Base-by-base conservation (phyloP, 768 basidiomycete species). In the Gymnopilus junonius region DNA sequence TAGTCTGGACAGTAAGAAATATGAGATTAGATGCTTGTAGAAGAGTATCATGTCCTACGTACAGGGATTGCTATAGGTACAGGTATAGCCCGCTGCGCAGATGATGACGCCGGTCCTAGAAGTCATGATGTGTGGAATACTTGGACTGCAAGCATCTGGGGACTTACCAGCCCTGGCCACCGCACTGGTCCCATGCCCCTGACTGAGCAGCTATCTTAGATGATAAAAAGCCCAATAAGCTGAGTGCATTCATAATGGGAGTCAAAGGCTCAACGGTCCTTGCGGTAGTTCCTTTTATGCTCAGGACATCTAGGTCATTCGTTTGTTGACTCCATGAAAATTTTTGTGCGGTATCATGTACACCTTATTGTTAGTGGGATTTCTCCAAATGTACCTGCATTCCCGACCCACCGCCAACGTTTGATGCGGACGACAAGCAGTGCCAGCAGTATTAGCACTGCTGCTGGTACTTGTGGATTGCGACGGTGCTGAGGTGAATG, bases 31-130 rank as follows among this genome's bases (percentile, higher is more conserved):
- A 40, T 17, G 29, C 11, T 17, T 14, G 40, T 6, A 53, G 1
- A 56, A 27, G 10, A 39, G 34, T 21, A 57, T 15, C 35, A 8
- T 1, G 40, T 21, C 11, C 5, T 21, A 61, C 72, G 48, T 67
- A 81, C 80, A 83, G 58, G 75, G 68, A 62, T 79, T 83, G 50
- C 64, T 75, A 37, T 70, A 70, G 1, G 78, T 80, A 68, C 82
- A 83, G 12, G 72, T 76, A 61, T 81, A 82, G 6, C 82, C 82
- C 29, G 77, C 55, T 12, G 80, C 74, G 62, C 83, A 84, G 21
- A 77, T 79, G 1, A 80, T 81, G 5, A 79, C 55, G 10, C 82
- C 83, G 40, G 75, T 61, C 81, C 82, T 83, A 29, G 3, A 48
- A 55, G 55, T 42, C n/a, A 2, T 35, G 55, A 11, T 8, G 20